phyloP scores from a whole-genome alignment of 192 early-diverging fungal genomes.

The Backusella liffmaniae region DNA sequence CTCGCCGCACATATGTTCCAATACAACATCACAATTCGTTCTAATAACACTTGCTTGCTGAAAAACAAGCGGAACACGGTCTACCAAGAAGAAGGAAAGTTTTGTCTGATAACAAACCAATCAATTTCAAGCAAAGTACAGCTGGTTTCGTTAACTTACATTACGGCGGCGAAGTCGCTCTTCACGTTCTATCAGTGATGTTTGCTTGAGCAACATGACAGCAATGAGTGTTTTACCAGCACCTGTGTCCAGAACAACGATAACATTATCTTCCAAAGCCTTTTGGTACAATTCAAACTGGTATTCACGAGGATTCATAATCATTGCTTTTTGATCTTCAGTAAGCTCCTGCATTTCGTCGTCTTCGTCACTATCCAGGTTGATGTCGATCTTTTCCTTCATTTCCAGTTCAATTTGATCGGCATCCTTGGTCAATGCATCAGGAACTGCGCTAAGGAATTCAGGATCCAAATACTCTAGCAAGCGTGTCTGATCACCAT shows the following conservation, averaged over 20 bases:
- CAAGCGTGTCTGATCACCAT: not conserved
- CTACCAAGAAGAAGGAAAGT: constrained; percentile 77
- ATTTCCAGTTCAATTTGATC: constrained; percentile 2
- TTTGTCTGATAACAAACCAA: constrained; percentile 33
- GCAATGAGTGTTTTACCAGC: constrained; percentile 92
- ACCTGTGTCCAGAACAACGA: constrained; percentile 91
- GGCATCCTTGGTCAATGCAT: not conserved
- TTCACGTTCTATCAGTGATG: constrained; percentile 43
- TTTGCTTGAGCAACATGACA: constrained; percentile 81
- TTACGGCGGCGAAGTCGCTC: constrained; percentile 31
- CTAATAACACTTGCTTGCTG: constrained; percentile 84
- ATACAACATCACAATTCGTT: constrained; percentile 59
- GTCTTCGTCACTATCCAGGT: constrained; percentile 11
- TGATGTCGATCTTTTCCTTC: constrained; percentile 18
- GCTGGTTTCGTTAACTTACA: constrained; percentile 20
- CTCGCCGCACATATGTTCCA: constrained; percentile 66
- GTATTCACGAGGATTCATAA: constrained; percentile 67
- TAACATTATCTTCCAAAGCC: constrained; percentile 72
- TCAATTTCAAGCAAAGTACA: not conserved
- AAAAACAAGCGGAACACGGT: constrained; percentile 81
- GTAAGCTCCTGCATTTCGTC: not conserved
- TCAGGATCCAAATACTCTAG: constrained; percentile 18
- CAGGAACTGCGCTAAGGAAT: constrained; percentile 16
- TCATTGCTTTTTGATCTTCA: not conserved
- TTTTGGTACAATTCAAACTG: constrained; percentile 73